A percentile compares a stretch with the other conserved stretches of the same genome.
These are phyloP conservation scores for Linanthus parryae DNA, from an alignment of 148 eudicot species.

Conservation along the genomic window DNA sequence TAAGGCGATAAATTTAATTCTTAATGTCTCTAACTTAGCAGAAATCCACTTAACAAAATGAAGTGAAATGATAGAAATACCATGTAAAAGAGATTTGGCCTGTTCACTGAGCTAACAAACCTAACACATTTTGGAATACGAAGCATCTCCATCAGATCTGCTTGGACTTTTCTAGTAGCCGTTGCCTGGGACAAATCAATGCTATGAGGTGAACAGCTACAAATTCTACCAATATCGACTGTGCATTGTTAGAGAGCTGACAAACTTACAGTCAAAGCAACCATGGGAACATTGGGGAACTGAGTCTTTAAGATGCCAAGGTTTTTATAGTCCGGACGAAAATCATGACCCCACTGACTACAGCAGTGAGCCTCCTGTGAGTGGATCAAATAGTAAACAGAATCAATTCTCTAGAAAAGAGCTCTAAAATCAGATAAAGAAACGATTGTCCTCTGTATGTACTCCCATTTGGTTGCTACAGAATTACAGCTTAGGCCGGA, in stretches of 20 bases:
- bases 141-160: slow-evolving; percentile 89
- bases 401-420: no score
- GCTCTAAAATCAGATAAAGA: no score
- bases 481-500: no score
- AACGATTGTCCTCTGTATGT: no score
- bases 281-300: slow-evolving; percentile 82
- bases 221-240: not conserved
- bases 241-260: not conserved
- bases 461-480: no score
- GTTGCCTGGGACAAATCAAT: slow-evolving; percentile 58
- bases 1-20: slow-evolving; percentile 8
- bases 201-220: not conserved
- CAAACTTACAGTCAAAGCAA: slow-evolving; percentile 84
- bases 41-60: slow-evolving; percentile 4
- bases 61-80: slow-evolving; percentile 21
- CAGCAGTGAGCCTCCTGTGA: slow-evolving; percentile 98
- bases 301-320: slow-evolving; percentile 98
- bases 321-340: slow-evolving; percentile 98
- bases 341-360: slow-evolving; percentile 99
- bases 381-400: slow-evolving; percentile 6
- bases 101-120: slow-evolving; percentile 90
- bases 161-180: slow-evolving; percentile 95
- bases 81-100: slow-evolving; percentile 96
- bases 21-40: slow-evolving; percentile 4
- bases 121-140: slow-evolving; percentile 80